Conservation (phyloP, 176 grass and related monocot species). For the Raddia guianensis region DNA sequence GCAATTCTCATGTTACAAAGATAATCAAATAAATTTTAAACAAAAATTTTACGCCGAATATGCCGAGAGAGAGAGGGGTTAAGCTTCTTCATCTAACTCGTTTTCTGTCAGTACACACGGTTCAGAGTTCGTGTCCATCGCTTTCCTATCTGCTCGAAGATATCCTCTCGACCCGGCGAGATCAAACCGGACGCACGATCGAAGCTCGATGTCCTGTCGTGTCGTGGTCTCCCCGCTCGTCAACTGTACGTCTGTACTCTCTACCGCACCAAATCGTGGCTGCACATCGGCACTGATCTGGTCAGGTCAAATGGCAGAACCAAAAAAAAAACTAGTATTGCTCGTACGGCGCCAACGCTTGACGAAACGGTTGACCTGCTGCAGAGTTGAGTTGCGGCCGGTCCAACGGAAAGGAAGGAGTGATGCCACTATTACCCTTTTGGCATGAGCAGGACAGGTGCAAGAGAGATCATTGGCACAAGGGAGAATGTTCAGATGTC, state of each 20-base stretch:
- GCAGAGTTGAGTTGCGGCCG: not conserved
- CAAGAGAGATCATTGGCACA: not conserved
- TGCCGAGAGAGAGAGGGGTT: too few relatives aligned
- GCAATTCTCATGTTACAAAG: too few relatives aligned
- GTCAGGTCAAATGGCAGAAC: not conserved
- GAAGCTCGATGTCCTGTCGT: constrained; percentile 22
- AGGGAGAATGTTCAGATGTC: not conserved
- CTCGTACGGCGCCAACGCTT: not conserved
- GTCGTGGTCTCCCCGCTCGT: not conserved
- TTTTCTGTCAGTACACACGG: not conserved
- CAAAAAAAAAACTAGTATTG: not conserved
- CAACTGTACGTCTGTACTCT: not conserved
- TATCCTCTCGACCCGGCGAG: constrained; percentile 20
- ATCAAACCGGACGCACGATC: constrained; percentile 27
- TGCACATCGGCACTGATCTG: not conserved
- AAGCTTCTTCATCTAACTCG: not conserved
- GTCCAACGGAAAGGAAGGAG: constrained; percentile 6
- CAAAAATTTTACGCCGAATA: too few relatives aligned
- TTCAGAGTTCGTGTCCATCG: constrained; percentile 32
- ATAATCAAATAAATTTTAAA: too few relatives aligned
- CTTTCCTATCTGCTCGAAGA: constrained; percentile 34
- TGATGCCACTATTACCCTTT: not conserved
- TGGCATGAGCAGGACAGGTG: not conserved
- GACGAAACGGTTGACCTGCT: constrained; percentile 42
- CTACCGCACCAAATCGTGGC: not conserved